phyloP scores from a whole-genome alignment of 2,329 filamentous ascomycete genomes.

The Rhinocladiella similis region DNA sequence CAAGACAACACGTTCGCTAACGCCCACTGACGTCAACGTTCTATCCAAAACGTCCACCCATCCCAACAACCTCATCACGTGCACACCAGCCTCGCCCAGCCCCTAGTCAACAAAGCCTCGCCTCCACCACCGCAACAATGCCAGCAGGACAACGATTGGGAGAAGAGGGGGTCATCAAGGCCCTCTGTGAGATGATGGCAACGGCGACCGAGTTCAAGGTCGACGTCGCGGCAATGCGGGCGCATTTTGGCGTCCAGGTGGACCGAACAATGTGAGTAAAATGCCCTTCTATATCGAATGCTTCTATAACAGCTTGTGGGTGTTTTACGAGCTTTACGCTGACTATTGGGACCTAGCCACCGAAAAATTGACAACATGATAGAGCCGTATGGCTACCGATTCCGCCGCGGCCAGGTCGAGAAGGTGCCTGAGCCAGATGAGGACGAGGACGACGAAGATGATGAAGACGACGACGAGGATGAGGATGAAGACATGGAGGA shows the following conservation, averaged over 20 bases:
- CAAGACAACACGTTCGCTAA: background rate
- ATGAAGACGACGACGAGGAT: background rate
- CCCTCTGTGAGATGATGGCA: background rate
- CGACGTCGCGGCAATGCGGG: background rate
- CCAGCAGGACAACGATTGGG: background rate
- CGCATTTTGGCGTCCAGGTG: background rate
- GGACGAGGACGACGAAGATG: constrained; percentile 1
- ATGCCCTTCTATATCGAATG: too few species aligned
- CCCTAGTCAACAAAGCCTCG: background rate
- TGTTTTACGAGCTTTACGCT: too few species aligned
- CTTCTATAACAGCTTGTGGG: too few species aligned
- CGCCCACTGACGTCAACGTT: background rate
- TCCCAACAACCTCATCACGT: background rate
- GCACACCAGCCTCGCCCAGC: background rate
- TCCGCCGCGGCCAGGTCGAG: background rate
- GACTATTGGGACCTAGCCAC: background rate
- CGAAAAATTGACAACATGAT: background rate
- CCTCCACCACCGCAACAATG: background rate
- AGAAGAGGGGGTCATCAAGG: background rate
- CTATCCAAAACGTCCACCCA: background rate
- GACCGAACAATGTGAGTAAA: background rate
- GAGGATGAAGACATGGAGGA: background rate
- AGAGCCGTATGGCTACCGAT: background rate
- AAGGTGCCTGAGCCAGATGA: background rate
- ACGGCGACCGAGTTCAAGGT: background rate